These are phyloP conservation scores for Termitomyces sp. DNA, from an alignment of 768 basidiomycete genomes.

Conservation along the genomic window DNA sequence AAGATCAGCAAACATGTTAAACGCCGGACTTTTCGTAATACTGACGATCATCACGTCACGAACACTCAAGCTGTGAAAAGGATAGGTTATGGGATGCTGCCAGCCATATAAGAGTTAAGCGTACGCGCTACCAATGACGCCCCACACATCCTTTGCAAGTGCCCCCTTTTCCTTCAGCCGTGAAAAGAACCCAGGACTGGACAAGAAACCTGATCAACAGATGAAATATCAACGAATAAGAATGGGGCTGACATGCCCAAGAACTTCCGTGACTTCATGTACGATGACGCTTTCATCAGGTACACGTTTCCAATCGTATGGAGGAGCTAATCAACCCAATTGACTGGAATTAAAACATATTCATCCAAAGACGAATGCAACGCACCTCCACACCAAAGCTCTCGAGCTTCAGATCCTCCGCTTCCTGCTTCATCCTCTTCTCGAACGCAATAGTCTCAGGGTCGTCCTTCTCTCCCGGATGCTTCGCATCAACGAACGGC, in stretches of 20 bases:
- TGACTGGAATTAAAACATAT: not conserved
- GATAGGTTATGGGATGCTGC: slow-evolving; percentile 4
- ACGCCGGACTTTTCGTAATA: not conserved
- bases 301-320: slow-evolving; percentile 93
- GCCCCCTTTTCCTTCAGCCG: slow-evolving; percentile 92
- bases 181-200: slow-evolving; percentile 87
- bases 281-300: slow-evolving; percentile 89
- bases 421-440: slow-evolving; percentile 74
- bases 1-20: not conserved
- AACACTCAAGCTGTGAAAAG: slow-evolving; percentile 56
- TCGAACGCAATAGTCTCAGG: slow-evolving; percentile 81
- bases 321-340: slow-evolving; percentile 55
- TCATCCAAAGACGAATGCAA: slow-evolving; percentile 7
- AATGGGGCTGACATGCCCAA: slow-evolving; percentile 72
- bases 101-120: slow-evolving; percentile 28
- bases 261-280: slow-evolving; percentile 88
- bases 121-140: slow-evolving; percentile 93
- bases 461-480: slow-evolving; percentile 78
- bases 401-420: slow-evolving; percentile 94
- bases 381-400: slow-evolving; percentile 94
- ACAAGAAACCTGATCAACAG: slow-evolving; percentile 1
- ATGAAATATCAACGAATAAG: not conserved
- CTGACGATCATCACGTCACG: slow-evolving; percentile 69
- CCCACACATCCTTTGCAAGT: slow-evolving; percentile 95
- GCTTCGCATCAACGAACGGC: slow-evolving; percentile 88